Conservation (phyloP, 2,329 filamentous ascomycete species). For the Fusarium luffae region DNA sequence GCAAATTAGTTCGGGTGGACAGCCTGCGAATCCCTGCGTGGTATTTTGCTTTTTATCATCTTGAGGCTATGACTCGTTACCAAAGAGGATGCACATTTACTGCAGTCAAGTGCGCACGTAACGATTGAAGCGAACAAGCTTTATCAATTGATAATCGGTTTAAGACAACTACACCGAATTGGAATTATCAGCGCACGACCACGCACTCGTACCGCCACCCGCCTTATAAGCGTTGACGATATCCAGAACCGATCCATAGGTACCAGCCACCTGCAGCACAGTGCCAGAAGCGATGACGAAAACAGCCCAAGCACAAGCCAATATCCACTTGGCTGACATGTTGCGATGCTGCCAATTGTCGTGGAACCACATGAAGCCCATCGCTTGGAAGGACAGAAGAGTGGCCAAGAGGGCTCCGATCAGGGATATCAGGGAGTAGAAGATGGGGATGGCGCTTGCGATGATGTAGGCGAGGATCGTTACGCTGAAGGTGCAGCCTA, state of each 20-base stretch:
- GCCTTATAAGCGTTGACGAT: constrained; percentile 49
- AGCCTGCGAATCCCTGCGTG: too few species aligned
- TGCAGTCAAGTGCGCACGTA: too few species aligned
- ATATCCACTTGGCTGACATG: not conserved
- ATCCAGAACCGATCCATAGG: constrained; percentile 56
- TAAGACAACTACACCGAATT: constrained; percentile 31
- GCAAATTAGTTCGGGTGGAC: too few species aligned
- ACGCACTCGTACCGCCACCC: constrained; percentile 52
- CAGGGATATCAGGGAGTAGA: constrained; percentile 42
- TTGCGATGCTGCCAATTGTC: constrained; percentile 43
- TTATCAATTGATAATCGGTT: not conserved
- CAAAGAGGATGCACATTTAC: too few species aligned
- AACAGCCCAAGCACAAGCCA: constrained; percentile 7
- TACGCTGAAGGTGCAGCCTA: constrained; percentile 44
- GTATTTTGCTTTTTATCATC: too few species aligned
- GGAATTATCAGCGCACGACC: constrained; percentile 58
- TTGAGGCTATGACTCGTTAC: too few species aligned
- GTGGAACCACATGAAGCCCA: constrained; percentile 48
- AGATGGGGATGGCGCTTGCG: constrained; percentile 40
- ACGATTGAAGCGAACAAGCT: too few species aligned
- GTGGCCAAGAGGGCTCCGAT: constrained; percentile 47
- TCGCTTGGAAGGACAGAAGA: constrained; percentile 46
- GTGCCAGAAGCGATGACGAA: constrained; percentile 35
- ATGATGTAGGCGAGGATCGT: constrained; percentile 46
- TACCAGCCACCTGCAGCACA: constrained; percentile 58